A percentile compares a stretch with the other conserved stretches of the same genome.
These are phyloP conservation scores for Panicum hallii DNA, from an alignment of 202 grass and related monocot genomes.

Conservation along the genomic window DNA sequence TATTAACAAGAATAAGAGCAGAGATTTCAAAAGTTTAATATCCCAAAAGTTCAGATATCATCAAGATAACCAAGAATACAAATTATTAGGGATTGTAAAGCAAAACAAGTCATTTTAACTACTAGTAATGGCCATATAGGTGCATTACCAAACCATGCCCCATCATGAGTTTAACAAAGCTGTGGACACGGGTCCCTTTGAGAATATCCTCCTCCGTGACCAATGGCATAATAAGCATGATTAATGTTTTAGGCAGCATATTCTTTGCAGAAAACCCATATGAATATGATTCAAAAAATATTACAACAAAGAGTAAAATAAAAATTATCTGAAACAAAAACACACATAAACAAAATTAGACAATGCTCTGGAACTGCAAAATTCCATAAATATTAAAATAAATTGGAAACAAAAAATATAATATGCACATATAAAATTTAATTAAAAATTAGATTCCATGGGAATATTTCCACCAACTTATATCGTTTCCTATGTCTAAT, in stretches of 20 bases:
- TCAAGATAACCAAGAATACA: neutral
- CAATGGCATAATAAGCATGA: neutral
- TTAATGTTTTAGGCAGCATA: neutral
- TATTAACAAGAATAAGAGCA: neutral
- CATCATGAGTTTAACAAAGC: neutral
- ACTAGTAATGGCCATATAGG: neutral
- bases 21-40: neutral
- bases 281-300: conserved; percentile 24
- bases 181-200: neutral
- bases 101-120: conserved; percentile 3
- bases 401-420: neutral
- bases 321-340: neutral
- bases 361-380: neutral
- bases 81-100: neutral
- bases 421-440: neutral
- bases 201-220: neutral
- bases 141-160: neutral
- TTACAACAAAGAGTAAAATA: neutral
- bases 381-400: neutral
- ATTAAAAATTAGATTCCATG: neutral
- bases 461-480: neutral
- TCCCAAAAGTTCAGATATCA: neutral
- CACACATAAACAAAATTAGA: neutral
- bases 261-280: conserved; percentile 8
- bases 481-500: neutral